Percentiles rank a stretch among this genome's conserved stretches.
These are phyloP conservation scores for Thelonectria discophora DNA, from an alignment of 2,329 filamentous ascomycete genomes.

Conservation along the genomic window DNA sequence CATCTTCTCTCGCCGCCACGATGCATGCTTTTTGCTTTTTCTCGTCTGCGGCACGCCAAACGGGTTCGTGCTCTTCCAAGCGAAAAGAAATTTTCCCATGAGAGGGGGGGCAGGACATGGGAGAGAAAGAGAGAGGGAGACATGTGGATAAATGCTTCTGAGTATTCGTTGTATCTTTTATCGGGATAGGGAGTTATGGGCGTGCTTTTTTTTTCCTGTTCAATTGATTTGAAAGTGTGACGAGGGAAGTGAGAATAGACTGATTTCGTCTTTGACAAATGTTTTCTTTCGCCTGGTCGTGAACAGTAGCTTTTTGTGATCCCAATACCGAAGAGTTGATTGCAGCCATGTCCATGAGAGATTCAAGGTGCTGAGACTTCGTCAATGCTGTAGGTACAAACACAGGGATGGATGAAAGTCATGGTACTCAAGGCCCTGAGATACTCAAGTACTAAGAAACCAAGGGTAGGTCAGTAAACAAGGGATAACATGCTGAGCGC, in stretches of 20 bases:
- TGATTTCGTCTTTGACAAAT: slow-evolving; percentile 19
- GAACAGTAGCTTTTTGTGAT: no score
- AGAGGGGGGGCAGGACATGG: background rate
- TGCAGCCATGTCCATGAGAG: no score
- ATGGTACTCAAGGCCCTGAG: no score
- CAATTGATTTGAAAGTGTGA: no score
- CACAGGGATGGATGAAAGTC: no score
- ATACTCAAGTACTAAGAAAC: no score
- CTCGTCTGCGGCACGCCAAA: background rate
- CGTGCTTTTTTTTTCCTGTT: slow-evolving; percentile 12
- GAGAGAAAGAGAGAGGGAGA: slow-evolving; percentile 28
- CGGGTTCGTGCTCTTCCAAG: slow-evolving; percentile 8
- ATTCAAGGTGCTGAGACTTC: no score
- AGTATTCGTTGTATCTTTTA: slow-evolving; percentile 30
- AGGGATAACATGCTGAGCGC: no score
- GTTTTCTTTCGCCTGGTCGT: no score
- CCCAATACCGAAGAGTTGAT: background rate
- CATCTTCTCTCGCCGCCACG: slow-evolving; percentile 6
- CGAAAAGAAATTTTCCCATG: background rate
- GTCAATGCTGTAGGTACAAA: no score
- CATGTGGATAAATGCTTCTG: slow-evolving; percentile 25
- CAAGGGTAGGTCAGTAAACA: no score
- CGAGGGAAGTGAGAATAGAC: slow-evolving; percentile 35
- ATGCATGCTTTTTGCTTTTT: slow-evolving; percentile 15
- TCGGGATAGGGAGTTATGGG: slow-evolving; percentile 38